Evolutionary conservation across 2,329 filamentous ascomycete species (phyloP).

Genomic region (Monosporascus sp.): DNA sequence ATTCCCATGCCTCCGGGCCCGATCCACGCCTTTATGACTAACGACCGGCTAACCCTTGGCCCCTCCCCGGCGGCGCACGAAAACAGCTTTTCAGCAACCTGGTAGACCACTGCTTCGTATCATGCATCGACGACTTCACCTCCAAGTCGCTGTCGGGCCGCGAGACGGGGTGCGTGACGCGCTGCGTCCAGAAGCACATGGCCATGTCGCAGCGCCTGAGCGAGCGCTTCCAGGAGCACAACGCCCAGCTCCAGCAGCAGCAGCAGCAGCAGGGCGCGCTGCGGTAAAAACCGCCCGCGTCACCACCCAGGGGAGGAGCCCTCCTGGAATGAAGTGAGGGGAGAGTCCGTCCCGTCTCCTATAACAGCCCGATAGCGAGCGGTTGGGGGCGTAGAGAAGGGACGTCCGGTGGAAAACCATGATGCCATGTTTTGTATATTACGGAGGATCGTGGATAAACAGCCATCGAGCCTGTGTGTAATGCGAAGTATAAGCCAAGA

Average conservation of each 20-base stretch:
- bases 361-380: no score
- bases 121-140: conserved; percentile 98
- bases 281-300: conserved; percentile 28
- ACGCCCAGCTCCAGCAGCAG: conserved; percentile 53
- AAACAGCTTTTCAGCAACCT: conserved; percentile 57
- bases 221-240: conserved; percentile 78
- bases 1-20: background rate
- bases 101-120: conserved; percentile 87
- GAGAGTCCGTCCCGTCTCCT: no score
- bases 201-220: conserved; percentile 85
- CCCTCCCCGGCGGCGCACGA: conserved; percentile 1
- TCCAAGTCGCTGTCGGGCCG: conserved; percentile 86
- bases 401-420: no score
- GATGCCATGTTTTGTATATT: no score
- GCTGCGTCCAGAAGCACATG: conserved; percentile 95
- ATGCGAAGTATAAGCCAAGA: no score
- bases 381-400: no score
- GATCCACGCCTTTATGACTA: conserved; percentile 18
- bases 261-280: conserved; percentile 33
- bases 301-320: no score
- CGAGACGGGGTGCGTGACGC: conserved; percentile 87
- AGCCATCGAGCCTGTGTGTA: no score
- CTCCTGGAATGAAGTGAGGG: no score
- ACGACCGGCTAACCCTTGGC: background rate
- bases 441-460: no score